phyloP scores from a whole-genome alignment of 441 rosid genomes.

The Syzygium syzygioides region DNA sequence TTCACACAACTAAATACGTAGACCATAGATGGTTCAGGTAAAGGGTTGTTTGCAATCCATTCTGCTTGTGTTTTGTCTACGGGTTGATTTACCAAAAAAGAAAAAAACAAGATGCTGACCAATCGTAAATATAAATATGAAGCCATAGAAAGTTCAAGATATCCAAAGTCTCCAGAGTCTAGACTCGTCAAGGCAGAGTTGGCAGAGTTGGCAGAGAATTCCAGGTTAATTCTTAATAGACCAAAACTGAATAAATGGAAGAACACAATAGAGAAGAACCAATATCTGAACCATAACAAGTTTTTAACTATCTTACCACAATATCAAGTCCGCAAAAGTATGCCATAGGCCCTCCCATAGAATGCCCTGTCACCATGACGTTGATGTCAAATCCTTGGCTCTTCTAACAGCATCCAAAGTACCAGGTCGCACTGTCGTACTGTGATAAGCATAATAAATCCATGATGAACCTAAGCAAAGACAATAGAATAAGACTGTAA shows the following conservation, averaged over 20 bases:
- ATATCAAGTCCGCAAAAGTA: constrained; percentile 85
- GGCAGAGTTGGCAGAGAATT: neutral
- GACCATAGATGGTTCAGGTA: too few relatives aligned
- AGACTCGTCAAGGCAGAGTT: too few relatives aligned
- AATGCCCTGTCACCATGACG: constrained; percentile 84
- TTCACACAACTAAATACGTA: too few relatives aligned
- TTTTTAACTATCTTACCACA: constrained; percentile 27
- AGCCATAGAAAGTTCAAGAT: too few relatives aligned
- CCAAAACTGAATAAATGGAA: neutral
- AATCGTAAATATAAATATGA: too few relatives aligned
- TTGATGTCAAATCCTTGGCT: constrained; percentile 42
- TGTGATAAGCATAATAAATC: constrained; percentile 83
- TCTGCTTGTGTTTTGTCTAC: too few relatives aligned
- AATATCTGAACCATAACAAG: neutral
- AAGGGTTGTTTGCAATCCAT: too few relatives aligned
- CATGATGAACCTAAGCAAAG: constrained; percentile 65
- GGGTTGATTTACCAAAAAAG: too few relatives aligned
- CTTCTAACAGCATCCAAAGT: constrained; percentile 50
- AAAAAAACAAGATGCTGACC: too few relatives aligned
- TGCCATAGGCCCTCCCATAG: constrained; percentile 97
- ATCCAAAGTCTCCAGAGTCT: too few relatives aligned
- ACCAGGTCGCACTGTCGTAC: constrained; percentile 67
- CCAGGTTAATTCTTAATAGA: neutral
- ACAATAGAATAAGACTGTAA: neutral
- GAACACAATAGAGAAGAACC: neutral